phyloP scores from a whole-genome alignment of 306 rosid species.

The Psophocarpus tetragonolobus region DNA sequence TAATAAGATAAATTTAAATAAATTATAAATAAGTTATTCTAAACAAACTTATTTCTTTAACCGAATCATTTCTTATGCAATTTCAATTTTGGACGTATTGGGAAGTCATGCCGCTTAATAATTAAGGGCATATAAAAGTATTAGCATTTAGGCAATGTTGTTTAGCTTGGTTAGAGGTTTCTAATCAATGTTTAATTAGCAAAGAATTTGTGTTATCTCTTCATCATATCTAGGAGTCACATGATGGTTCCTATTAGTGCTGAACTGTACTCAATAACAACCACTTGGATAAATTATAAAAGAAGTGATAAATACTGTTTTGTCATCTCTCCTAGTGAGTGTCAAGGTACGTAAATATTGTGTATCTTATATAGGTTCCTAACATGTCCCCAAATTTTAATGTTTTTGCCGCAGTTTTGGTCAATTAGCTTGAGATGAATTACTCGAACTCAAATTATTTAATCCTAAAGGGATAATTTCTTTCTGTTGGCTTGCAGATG shows the following conservation, averaged over 20 bases:
- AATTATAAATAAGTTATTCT: too few species aligned
- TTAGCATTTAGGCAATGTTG: neutral
- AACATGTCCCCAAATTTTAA: neutral
- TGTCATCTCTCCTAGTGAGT: neutral
- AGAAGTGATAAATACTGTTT: neutral
- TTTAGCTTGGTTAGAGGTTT: neutral
- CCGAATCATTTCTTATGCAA: neutral
- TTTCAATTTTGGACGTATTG: neutral
- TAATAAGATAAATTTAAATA: too few species aligned
- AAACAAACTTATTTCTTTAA: too few species aligned
- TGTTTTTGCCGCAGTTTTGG: neutral
- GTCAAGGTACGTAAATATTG: neutral
- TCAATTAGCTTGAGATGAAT: neutral
- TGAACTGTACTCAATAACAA: neutral
- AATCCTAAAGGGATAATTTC: neutral
- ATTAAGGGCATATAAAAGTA: neutral
- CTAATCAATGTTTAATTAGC: neutral
- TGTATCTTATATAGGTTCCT: neutral
- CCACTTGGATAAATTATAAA: conserved; percentile 18
- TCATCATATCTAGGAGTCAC: conserved; percentile 22
- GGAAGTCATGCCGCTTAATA: neutral
- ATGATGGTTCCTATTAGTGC: conserved; percentile 22
- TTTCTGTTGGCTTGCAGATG: conserved; percentile 1
- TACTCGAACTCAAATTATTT: too few species aligned
- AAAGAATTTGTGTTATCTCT: neutral